A percentile compares a stretch with the other conserved stretches of the same genome.
These are phyloP conservation scores for Mycena alexandri DNA, from an alignment of 768 basidiomycete genomes.

Conservation along the genomic window DNA sequence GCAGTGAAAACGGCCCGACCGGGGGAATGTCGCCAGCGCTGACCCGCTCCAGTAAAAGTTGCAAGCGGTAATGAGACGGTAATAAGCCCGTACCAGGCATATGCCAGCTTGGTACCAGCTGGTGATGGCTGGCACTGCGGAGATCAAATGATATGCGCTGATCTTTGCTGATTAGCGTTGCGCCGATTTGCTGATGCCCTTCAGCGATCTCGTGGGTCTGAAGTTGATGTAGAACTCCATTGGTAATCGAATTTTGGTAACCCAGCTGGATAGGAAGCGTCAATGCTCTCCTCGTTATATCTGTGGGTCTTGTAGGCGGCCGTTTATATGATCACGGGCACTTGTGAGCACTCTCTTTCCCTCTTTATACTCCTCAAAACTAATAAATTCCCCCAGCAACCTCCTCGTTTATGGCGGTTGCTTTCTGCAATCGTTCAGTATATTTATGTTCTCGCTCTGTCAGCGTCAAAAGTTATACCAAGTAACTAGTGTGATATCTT, in stretches of 20 bases:
- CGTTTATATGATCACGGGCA: conserved; percentile 65
- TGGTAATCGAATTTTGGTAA: conserved; percentile 11
- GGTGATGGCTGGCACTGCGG: too few species aligned
- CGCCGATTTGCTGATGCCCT: too few species aligned
- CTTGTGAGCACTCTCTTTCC: conserved; percentile 49
- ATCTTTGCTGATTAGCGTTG: too few species aligned
- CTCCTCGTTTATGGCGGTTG: background rate
- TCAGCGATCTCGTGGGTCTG: conserved; percentile 50
- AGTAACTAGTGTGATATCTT: background rate
- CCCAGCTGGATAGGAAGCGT: conserved; percentile 59
- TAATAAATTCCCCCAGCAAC: background rate
- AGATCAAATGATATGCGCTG: too few species aligned
- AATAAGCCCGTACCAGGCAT: too few species aligned
- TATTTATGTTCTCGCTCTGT: conserved; percentile 3
- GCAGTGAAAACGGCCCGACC: too few species aligned
- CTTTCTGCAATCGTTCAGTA: background rate
- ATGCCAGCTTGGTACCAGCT: too few species aligned
- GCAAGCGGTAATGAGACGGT: too few species aligned
- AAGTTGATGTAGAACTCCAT: background rate
- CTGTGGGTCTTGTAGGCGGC: conserved; percentile 59
- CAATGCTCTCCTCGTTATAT: conserved; percentile 60
- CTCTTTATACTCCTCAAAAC: background rate
- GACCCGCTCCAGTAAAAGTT: too few species aligned
- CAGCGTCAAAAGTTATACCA: background rate
- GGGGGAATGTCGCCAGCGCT: too few species aligned